Percentiles rank a stretch among this genome's conserved stretches.
Evolutionary conservation across 805 yeast genomes (phyloP).

Genomic region (Candida boleticola): DNA sequence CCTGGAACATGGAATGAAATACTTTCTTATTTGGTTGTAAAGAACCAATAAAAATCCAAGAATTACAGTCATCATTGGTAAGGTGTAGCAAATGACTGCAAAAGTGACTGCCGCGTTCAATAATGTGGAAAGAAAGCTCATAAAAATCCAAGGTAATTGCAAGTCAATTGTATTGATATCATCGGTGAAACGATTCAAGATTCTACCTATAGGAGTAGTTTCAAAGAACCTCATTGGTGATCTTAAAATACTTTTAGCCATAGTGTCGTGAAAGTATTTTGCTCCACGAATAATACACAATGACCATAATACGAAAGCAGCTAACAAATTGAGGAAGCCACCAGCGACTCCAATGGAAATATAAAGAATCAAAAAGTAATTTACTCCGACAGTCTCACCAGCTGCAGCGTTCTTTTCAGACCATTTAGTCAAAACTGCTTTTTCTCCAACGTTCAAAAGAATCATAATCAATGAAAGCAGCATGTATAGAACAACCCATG

Average conservation of each 20-base stretch:
- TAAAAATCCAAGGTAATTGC: slow-evolving; percentile 30
- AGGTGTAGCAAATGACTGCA: slow-evolving; percentile 26
- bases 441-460: slow-evolving; percentile 19
- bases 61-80: slow-evolving; percentile 33
- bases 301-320: slow-evolving; percentile 30
- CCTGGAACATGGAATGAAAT: slow-evolving; percentile 34
- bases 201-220: slow-evolving; percentile 40
- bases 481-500: slow-evolving; percentile 22
- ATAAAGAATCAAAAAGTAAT: slow-evolving; percentile 24
- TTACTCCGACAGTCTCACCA: slow-evolving; percentile 24
- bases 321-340: slow-evolving; percentile 23
- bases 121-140: slow-evolving; percentile 18
- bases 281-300: slow-evolving; percentile 31
- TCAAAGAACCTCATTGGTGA: slow-evolving; percentile 44
- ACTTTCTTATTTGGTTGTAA: slow-evolving; percentile 29
- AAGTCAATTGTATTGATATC: slow-evolving; percentile 34
- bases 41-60: slow-evolving; percentile 22
- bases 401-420: slow-evolving; percentile 27
- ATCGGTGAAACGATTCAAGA: slow-evolving; percentile 38
- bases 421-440: slow-evolving; percentile 33
- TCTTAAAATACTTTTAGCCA: slow-evolving; percentile 33
- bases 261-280: slow-evolving; percentile 32
- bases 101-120: slow-evolving; percentile 27
- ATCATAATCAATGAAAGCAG: slow-evolving; percentile 19
- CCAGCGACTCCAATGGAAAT: slow-evolving; percentile 27